These are phyloP conservation scores for Euphorbia corollata DNA, from an alignment of 441 rosid genomes.

Conservation along the genomic window DNA sequence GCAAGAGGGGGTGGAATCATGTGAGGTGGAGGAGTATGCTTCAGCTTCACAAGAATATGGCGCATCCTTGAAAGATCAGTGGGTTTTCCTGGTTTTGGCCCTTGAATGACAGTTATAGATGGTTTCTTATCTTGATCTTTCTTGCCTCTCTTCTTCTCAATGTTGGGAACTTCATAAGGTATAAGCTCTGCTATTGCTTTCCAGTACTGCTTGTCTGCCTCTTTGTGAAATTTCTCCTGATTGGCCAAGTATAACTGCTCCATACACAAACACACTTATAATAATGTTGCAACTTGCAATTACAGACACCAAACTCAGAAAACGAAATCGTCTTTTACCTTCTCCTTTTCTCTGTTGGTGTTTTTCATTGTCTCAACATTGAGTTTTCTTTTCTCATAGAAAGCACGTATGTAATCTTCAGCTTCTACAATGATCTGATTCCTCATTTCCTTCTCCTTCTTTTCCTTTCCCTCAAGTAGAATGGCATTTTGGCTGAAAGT, in stretches of 20 bases:
- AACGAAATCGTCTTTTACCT: conserved; percentile 30
- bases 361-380: conserved; percentile 55
- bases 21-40: conserved; percentile 80
- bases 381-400: conserved; percentile 60
- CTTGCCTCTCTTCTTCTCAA: conserved; percentile 77
- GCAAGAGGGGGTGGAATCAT: conserved; percentile 76
- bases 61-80: conserved; percentile 89
- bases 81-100: conserved; percentile 95
- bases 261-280: conserved; percentile 8
- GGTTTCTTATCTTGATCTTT: conserved; percentile 80
- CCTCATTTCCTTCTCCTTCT: conserved; percentile 67
- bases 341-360: conserved; percentile 60
- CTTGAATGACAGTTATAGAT: conserved; percentile 54
- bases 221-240: conserved; percentile 75
- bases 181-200: conserved; percentile 66
- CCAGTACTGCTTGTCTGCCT: conserved; percentile 71
- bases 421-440: conserved; percentile 59
- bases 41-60: conserved; percentile 72
- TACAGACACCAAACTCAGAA: background rate
- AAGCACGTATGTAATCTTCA: conserved; percentile 45
- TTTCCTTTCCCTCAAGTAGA: conserved; percentile 72
- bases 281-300: conserved; percentile 4
- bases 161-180: conserved; percentile 60
- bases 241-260: conserved; percentile 50
- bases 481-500: conserved; percentile 55